Base-by-base conservation (phyloP, 2,329 filamentous ascomycete species). In the Coniochaeta sp. region DNA sequence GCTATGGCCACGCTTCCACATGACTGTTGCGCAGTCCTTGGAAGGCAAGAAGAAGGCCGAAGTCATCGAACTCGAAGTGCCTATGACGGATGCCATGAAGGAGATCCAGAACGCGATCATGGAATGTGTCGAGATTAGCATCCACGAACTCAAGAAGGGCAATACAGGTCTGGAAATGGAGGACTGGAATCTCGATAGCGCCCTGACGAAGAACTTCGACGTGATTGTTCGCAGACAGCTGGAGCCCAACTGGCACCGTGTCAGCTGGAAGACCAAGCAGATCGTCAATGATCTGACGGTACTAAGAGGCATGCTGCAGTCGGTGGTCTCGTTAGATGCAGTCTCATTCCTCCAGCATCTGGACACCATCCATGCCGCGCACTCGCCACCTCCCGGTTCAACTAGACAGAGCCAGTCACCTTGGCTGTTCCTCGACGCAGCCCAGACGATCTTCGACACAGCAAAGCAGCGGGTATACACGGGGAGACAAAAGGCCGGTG, bases 161-260 rank as follows among this genome's bases (percentile, higher is more conserved):
- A 98, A 97, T 69, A 83, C 87, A 1, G 93, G 92, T 1, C 79
- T 99, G 7, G 93, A 98, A 67, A 93, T 98, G 86, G 93, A 96
- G 62, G 93, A 97, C 69, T 98, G 93, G 93, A 97, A 91, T 57
- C 80, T 96, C 19, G 93, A 98, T 72, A 97, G 90, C 69, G 93
- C 93, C 38, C 76, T 98, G 62, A 89, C 97, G 65, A 90, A 89
- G 69, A 96, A 92, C 68, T 99, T 99, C 72, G 95, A 98, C 71
- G 80, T 90, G 62, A 89, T 93, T 60, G 87, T 99, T 58, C 84
- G 93, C 63, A 84, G 93, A 61, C 95, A 99, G 73, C 79, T 99
- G 19, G 93, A 98, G 69, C 93, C 93, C 5, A 93, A 98, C 61
- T 99, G 95, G 95, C 95, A 99, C 76, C 86, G 95, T 59, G 90